phyloP scores from a whole-genome alignment of 176 grass and related monocot genomes.

The Oryza rufipogon region DNA sequence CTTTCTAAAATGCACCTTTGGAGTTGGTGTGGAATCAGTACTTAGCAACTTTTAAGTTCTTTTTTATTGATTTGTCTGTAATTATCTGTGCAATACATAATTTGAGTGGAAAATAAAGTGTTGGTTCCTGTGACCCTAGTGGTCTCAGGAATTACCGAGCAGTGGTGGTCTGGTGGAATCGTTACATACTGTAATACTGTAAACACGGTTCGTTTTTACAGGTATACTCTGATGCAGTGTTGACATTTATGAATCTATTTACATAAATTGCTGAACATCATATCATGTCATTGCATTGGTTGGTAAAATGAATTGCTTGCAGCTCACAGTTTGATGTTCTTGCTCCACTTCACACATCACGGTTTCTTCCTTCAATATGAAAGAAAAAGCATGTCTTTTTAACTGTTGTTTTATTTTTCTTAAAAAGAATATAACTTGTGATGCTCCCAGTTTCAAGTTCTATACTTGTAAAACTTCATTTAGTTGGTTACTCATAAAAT shows the following conservation, averaged over 20 bases:
- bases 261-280: not conserved
- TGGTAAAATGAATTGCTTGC: slow-evolving; percentile 5
- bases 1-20: not conserved
- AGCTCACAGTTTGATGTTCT: slow-evolving; percentile 24
- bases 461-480: slow-evolving; percentile 23
- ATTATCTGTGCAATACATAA: not conserved
- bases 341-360: slow-evolving; percentile 18
- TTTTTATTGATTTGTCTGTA: not conserved
- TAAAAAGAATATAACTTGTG: not conserved
- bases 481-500: slow-evolving; percentile 25
- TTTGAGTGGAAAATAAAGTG: not conserved
- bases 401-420: not conserved
- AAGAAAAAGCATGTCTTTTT: not conserved
- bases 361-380: slow-evolving; percentile 11
- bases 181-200: not conserved
- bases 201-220: not conserved
- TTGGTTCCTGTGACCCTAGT: not conserved
- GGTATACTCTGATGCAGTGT: slow-evolving; percentile 3
- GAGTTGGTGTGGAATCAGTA: slow-evolving; percentile 3
- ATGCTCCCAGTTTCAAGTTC: not conserved
- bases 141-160: not conserved
- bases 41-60: not conserved
- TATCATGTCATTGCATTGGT: slow-evolving; percentile 13
- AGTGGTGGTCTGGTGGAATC: not conserved
- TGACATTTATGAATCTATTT: slow-evolving; percentile 7